These are phyloP conservation scores for Xylaria palmicola DNA, from an alignment of 495 filamentous ascomycete genomes.

Conservation along the genomic window DNA sequence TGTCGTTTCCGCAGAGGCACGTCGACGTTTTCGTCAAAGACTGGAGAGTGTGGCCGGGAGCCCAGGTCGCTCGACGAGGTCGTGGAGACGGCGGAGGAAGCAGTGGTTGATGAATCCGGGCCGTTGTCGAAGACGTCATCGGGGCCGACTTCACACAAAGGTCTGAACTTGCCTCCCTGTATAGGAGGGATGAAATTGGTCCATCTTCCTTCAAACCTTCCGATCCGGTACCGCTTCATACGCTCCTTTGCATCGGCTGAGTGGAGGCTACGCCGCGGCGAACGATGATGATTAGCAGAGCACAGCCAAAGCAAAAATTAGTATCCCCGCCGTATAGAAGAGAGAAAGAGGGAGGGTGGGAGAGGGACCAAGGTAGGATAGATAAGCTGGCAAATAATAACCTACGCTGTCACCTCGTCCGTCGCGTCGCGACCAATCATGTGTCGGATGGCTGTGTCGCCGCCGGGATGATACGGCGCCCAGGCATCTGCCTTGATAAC, in stretches of 20 bases:
- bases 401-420: slow-evolving; percentile 89
- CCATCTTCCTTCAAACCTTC: slow-evolving; percentile 79
- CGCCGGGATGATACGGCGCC: slow-evolving; percentile 87
- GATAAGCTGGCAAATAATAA: slow-evolving; percentile 21
- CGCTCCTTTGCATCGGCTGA: slow-evolving; percentile 70
- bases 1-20: slow-evolving; percentile 27
- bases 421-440: slow-evolving; percentile 97
- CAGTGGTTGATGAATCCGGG: slow-evolving; percentile 36
- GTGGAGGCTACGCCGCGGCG: slow-evolving; percentile 62
- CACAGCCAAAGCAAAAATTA: too few species aligned
- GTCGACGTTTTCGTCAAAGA: slow-evolving; percentile 65
- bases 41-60: slow-evolving; percentile 58
- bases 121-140: slow-evolving; percentile 43
- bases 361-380: background rate
- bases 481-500: slow-evolving; percentile 87
- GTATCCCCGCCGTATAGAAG: too few species aligned
- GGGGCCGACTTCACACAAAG: slow-evolving; percentile 41
- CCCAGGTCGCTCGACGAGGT: slow-evolving; percentile 40
- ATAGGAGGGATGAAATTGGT: slow-evolving; percentile 88
- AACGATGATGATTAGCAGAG: background rate
- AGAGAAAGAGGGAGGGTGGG: background rate
- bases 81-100: slow-evolving; percentile 23
- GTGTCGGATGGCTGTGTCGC: slow-evolving; percentile 87
- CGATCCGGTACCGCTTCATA: slow-evolving; percentile 85
- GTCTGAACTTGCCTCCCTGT: slow-evolving; percentile 83